Evolutionary conservation across 345 rosid species (phyloP), one percentile per base, ranked within the genome.

Genomic region (Hypericum perforatum): DNA sequence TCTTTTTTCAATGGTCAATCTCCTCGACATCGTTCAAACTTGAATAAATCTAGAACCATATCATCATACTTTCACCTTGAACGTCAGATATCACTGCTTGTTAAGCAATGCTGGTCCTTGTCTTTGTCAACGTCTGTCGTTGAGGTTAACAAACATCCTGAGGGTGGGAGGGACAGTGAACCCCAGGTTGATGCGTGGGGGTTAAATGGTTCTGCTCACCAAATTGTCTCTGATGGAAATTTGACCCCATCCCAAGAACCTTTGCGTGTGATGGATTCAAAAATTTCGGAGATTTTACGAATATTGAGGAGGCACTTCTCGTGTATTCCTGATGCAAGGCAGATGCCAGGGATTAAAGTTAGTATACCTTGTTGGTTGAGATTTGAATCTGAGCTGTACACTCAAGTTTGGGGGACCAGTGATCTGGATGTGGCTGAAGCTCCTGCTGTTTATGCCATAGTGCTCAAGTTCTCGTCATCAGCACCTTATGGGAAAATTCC

Each of bases 31-130:
- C 68, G 59, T 63, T 82, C 69, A 13, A 81, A 72, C 67, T 71
- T 77, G 41, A 82, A 70, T 72, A 81, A 76, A 70, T 83, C 86
- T 40, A 74, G 55, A 64, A 80, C 65, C 43, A 60, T 87, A 47
- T 71, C 86, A 46, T 76, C 90, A 43, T 87, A 78, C 64, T 61
- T 85, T 62, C 88, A 78, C 63, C 76, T 87, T 45, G 85, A 85
- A 55, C 82, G 95, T 38, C 58, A 64, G 66, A 68, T 59, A 6
- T 74, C 88, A 15, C 68, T 77, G 38, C 86, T 87, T 39, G 94
- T 92, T 49, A 87, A 81, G 66, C 96, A 91, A 73, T 75, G 80
- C 36, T 91, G 98, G 98, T 82, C 86, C 7, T 73, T 91, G 76
- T 72, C 85, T 47, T 69, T 87, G 52, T 77, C 94, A 58, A 62